phyloP scores from a whole-genome alignment of 177 flowering plant species.

The Vitis hybrid region DNA sequence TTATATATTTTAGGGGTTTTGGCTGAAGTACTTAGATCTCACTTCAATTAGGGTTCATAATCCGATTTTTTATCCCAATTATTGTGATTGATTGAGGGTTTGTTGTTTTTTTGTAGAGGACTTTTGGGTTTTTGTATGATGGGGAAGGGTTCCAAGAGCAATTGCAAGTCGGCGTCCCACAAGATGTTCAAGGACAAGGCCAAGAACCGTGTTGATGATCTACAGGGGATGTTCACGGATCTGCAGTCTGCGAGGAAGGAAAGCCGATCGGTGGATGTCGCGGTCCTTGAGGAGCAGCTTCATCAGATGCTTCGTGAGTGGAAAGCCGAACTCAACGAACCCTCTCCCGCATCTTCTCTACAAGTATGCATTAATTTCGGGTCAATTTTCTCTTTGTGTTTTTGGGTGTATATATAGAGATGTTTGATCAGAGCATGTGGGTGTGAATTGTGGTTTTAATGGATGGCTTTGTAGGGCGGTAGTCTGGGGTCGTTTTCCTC shows the following conservation, averaged over 20 bases:
- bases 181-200: constrained; percentile 88
- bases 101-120: constrained; percentile 13
- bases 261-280: constrained; percentile 67
- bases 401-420: background rate
- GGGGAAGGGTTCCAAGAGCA: constrained; percentile 70
- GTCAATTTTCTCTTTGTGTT: background rate
- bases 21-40: constrained; percentile 7
- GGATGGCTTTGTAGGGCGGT: constrained; percentile 56
- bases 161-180: constrained; percentile 83
- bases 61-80: background rate
- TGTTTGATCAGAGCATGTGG: too few relatives aligned
- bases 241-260: constrained; percentile 93
- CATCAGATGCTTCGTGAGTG: constrained; percentile 98
- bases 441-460: constrained; percentile 1
- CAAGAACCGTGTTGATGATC: constrained; percentile 90
- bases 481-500: constrained; percentile 63
- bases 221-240: constrained; percentile 82
- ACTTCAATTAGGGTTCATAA: constrained; percentile 9
- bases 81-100: constrained; percentile 6
- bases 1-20: background rate
- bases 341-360: constrained; percentile 89
- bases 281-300: constrained; percentile 89
- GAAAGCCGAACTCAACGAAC: constrained; percentile 91
- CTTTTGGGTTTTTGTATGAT: constrained; percentile 26
- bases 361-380: constrained; percentile 20